These are phyloP conservation scores for Fagus sylvatica DNA, from an alignment of 306 rosid genomes.

Conservation along the genomic window DNA sequence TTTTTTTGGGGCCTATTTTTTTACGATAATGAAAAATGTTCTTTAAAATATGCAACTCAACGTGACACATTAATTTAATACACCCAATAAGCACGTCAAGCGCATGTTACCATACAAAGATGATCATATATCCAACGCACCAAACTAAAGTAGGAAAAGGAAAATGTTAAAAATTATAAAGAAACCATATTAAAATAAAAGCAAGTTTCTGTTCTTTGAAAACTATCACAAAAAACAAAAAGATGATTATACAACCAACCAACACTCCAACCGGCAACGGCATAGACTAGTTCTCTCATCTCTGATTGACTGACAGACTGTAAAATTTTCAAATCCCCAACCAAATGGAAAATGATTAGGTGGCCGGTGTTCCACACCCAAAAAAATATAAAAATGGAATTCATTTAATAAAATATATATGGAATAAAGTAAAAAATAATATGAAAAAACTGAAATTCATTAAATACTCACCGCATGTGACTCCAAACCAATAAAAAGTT, in stretches of 20 bases:
- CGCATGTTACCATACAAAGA: constrained; percentile 41
- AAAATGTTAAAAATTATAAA: background rate
- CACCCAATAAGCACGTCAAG: constrained; percentile 35
- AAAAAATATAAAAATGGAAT: too few species aligned
- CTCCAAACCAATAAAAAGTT: background rate
- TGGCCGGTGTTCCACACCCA: too few species aligned
- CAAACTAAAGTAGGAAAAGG: constrained; percentile 25
- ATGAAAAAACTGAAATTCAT: background rate
- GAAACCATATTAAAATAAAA: background rate
- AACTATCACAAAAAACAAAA: background rate
- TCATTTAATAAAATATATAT: too few species aligned
- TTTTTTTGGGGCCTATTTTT: too few species aligned
- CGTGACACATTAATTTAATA: constrained; percentile 31
- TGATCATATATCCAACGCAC: constrained; percentile 7
- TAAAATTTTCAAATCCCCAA: background rate
- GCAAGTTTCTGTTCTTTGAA: background rate
- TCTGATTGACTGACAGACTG: background rate
- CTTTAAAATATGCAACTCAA: constrained; percentile 27
- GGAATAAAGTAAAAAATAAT: too few species aligned
- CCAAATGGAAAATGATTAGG: too few species aligned
- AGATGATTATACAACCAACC: background rate
- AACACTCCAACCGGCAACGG: background rate
- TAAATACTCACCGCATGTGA: background rate
- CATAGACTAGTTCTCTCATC: background rate
- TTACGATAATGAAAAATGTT: constrained; percentile 7